These are phyloP conservation scores for Solanum pennellii DNA, from an alignment of 257 asterid species.

Conservation along the genomic window DNA sequence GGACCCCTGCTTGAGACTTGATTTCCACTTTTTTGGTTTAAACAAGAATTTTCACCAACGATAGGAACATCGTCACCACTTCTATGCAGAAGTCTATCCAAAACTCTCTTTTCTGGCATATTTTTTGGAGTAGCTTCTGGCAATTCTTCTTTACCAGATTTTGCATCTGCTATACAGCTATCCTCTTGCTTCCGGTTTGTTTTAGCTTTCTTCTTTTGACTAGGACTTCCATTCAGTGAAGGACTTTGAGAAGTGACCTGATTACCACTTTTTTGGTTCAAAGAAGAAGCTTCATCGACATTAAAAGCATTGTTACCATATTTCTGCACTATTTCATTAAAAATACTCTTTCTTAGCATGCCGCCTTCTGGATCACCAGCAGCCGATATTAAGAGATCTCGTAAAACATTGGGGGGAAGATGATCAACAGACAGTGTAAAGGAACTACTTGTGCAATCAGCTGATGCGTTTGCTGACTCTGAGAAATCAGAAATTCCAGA, in stretches of 20 bases:
- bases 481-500: slow-evolving; percentile 5
- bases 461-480: slow-evolving; percentile 6
- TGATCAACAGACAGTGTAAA: slow-evolving; percentile 2
- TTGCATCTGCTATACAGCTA: background rate
- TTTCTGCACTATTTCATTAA: slow-evolving; percentile 14
- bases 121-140: background rate
- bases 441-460: background rate
- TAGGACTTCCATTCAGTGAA: background rate
- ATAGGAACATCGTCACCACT: background rate
- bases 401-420: slow-evolving; percentile 11
- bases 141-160: background rate
- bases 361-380: slow-evolving; percentile 6
- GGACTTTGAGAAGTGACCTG: background rate
- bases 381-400: slow-evolving; percentile 10
- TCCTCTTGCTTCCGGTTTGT: background rate
- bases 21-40: background rate
- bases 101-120: background rate
- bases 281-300: background rate
- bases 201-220: background rate
- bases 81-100: slow-evolving; percentile 7
- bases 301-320: background rate
- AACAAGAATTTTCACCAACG: background rate
- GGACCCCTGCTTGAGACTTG: background rate
- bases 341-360: slow-evolving; percentile 2
- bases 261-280: slow-evolving; percentile 1